phyloP scores from a whole-genome alignment of 192 early-diverging fungal species.

The Coemansia sp. region DNA sequence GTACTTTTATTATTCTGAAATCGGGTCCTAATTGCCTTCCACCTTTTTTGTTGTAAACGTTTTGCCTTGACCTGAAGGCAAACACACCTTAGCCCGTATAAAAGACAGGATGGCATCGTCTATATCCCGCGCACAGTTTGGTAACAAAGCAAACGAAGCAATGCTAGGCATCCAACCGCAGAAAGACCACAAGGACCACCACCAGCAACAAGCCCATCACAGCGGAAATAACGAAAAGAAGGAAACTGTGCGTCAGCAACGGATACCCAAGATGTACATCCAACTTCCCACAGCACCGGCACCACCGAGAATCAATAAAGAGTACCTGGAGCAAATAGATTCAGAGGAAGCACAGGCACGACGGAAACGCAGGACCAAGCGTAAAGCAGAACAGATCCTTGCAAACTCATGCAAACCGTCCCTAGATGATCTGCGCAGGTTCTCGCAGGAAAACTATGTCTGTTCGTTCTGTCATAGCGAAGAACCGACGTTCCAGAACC shows the following conservation, averaged over 20 bases:
- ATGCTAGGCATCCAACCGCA: background rate
- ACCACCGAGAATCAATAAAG: background rate
- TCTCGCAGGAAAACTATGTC: slow-evolving; percentile 44
- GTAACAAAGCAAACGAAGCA: background rate
- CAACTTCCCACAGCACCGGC: background rate
- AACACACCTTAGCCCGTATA: too few species aligned
- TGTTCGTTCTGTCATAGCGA: slow-evolving; percentile 38
- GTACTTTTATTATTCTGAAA: too few species aligned
- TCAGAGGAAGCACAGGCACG: background rate
- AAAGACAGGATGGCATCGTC: background rate
- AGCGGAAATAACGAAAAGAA: too few species aligned
- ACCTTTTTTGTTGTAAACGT: background rate
- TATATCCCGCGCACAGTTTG: background rate
- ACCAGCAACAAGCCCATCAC: background rate
- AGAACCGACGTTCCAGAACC: slow-evolving; percentile 24
- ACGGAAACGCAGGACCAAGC: background rate
- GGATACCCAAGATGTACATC: background rate
- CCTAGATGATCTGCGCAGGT: slow-evolving; percentile 12
- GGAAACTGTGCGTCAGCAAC: background rate
- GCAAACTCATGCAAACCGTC: background rate
- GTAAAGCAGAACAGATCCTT: background rate
- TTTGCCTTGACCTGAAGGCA: too few species aligned
- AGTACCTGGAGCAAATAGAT: background rate
- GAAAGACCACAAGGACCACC: background rate
- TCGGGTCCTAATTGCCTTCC: too few species aligned